Conservation (phyloP, 805 yeast genomes). For the Cephaloascus fragrans region DNA sequence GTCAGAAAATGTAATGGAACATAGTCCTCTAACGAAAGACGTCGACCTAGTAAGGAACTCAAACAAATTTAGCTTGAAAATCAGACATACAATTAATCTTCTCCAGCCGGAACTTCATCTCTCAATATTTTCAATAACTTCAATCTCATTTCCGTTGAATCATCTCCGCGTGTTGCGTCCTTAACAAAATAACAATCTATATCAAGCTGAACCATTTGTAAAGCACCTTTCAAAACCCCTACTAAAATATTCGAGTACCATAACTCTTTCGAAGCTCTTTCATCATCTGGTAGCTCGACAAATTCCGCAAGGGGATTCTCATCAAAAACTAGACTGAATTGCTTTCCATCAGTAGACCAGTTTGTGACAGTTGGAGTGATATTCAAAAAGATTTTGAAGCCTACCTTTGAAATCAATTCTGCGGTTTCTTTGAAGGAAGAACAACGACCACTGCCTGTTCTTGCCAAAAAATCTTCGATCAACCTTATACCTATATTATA, state of each 20-base stretch:
- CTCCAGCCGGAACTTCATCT: slow-evolving; percentile 97
- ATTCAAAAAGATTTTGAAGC: slow-evolving; percentile 84
- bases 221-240: slow-evolving; percentile 84
- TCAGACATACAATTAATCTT: too few species aligned
- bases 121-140: slow-evolving; percentile 63
- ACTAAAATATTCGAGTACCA: slow-evolving; percentile 92
- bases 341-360: slow-evolving; percentile 70
- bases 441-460: slow-evolving; percentile 81
- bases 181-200: slow-evolving; percentile 74
- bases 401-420: slow-evolving; percentile 76
- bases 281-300: slow-evolving; percentile 86
- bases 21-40: too few species aligned
- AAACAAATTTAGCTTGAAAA: too few species aligned
- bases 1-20: too few species aligned
- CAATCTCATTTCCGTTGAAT: slow-evolving; percentile 68
- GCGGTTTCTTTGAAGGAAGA: slow-evolving; percentile 73
- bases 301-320: slow-evolving; percentile 93
- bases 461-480: slow-evolving; percentile 88
- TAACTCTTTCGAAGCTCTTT: slow-evolving; percentile 54
- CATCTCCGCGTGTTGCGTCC: slow-evolving; percentile 79
- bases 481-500: slow-evolving; percentile 86
- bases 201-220: slow-evolving; percentile 93
- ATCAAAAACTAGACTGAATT: slow-evolving; percentile 60
- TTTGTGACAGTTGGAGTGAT: slow-evolving; percentile 65
- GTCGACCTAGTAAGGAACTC: too few species aligned